phyloP scores from a whole-genome alignment of 2,329 filamentous ascomycete genomes.

The Diaporthe nobilis region DNA sequence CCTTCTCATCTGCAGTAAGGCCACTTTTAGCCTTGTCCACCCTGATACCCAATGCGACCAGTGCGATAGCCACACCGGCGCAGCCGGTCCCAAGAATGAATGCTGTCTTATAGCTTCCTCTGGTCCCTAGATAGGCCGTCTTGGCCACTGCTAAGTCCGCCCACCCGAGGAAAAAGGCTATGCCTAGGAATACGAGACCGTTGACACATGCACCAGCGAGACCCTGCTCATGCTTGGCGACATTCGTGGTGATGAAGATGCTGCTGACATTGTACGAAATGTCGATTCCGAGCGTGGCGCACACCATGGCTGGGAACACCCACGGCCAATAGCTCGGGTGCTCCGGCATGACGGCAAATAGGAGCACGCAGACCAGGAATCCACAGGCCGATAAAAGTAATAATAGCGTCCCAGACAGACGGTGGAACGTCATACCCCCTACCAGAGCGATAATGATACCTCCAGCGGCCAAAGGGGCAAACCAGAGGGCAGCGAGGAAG shows the following conservation, averaged over 20 bases:
- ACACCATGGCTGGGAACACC: conserved; percentile 73
- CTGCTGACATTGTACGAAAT: conserved; percentile 76
- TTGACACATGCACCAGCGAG: conserved; percentile 76
- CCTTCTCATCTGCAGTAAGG: conserved; percentile 2
- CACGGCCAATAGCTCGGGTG: conserved; percentile 73
- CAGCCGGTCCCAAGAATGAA: conserved; percentile 73
- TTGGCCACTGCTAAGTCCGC: conserved; percentile 69
- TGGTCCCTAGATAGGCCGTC: conserved; percentile 57
- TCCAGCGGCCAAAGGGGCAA: conserved; percentile 66
- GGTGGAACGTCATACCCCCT: conserved; percentile 66
- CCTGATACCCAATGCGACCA: conserved; percentile 66
- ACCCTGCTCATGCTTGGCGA: conserved; percentile 72
- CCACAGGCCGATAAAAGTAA: conserved; percentile 64
- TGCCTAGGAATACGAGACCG: conserved; percentile 72
- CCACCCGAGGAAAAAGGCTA: conserved; percentile 74
- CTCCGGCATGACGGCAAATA: conserved; percentile 69
- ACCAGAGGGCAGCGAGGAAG: conserved; percentile 69
- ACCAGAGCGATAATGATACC: conserved; percentile 66
- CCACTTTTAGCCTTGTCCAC: conserved; percentile 68
- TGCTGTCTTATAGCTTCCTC: conserved; percentile 69
- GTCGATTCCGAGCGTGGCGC: conserved; percentile 75
- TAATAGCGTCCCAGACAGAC: conserved; percentile 63
- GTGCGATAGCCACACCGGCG: conserved; percentile 61
- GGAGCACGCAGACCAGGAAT: conserved; percentile 61
- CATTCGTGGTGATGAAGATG: conserved; percentile 75